Evolutionary conservation across 176 grass and related monocot genomes (phyloP).

Genomic region (Typha latifolia): DNA sequence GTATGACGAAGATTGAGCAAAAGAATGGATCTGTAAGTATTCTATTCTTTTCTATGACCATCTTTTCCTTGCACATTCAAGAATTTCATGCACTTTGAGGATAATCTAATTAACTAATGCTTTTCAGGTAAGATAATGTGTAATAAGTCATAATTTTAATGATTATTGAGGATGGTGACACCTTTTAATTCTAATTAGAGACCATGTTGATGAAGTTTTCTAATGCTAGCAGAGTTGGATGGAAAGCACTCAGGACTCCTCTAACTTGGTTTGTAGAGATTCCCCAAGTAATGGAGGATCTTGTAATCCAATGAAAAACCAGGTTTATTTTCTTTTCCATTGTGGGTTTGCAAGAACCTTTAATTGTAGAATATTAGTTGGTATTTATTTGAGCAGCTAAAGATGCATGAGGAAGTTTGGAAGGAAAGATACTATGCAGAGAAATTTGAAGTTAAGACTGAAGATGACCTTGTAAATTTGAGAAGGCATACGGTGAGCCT

Average conservation of each 20-base stretch:
- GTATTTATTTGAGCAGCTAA: slow-evolving; percentile 1
- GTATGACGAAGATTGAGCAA: neutral
- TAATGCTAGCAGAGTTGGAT: slow-evolving; percentile 9
- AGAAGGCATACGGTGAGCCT: slow-evolving; percentile 10
- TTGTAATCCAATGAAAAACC: neutral
- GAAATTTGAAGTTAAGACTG: slow-evolving; percentile 21
- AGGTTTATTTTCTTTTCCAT: neutral
- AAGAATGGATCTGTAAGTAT: slow-evolving; percentile 17
- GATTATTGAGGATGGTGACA: no score
- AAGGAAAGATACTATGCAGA: slow-evolving; percentile 19
- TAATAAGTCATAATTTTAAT: no score
- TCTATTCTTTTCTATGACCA: neutral
- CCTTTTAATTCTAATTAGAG: neutral
- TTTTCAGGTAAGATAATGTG: neutral
- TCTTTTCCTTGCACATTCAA: neutral
- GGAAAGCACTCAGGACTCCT: slow-evolving; percentile 1
- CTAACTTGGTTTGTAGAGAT: neutral
- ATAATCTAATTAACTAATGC: neutral
- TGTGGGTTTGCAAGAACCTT: neutral
- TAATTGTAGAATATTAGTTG: neutral
- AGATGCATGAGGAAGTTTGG: slow-evolving; percentile 9
- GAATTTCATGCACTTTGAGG: neutral
- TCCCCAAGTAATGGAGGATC: neutral
- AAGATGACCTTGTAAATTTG: slow-evolving; percentile 4
- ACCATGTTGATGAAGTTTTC: neutral